A percentile compares a stretch with the other conserved stretches of the same genome.
Conservation (phyloP, 768 basidiomycete genomes). For the Dendrothele bispora region DNA sequence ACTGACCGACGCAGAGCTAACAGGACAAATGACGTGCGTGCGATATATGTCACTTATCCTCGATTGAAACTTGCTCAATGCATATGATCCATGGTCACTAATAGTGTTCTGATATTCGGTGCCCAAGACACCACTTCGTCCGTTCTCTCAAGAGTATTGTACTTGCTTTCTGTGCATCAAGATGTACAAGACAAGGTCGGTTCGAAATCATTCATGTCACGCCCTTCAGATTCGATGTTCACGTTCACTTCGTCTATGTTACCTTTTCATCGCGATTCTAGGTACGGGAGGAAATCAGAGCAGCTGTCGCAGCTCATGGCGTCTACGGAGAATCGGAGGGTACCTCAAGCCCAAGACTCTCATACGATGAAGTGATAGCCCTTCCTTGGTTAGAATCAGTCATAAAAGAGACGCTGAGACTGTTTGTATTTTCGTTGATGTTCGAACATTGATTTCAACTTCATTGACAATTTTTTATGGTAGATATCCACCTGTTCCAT, state of each 20-base stretch:
- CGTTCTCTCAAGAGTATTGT: constrained; percentile 41
- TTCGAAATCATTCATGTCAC: background rate
- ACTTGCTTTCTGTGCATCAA: constrained; percentile 34
- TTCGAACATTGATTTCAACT: background rate
- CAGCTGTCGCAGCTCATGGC: constrained; percentile 19
- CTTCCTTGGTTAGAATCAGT: constrained; percentile 46
- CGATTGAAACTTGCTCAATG: background rate
- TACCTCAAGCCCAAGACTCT: constrained; percentile 23
- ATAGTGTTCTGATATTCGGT: constrained; percentile 48
- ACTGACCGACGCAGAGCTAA: constrained; percentile 42
- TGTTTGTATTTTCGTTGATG: constrained; percentile 25
- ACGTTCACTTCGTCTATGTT: background rate
- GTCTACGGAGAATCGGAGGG: constrained; percentile 13
- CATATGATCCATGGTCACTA: background rate
- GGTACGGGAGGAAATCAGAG: constrained; percentile 36
- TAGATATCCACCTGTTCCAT: constrained; percentile 47
- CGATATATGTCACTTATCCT: constrained; percentile 1
- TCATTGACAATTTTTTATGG: constrained; percentile 20
- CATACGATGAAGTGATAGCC: constrained; percentile 34
- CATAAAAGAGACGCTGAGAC: constrained; percentile 45
- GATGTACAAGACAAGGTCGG: constrained; percentile 33
- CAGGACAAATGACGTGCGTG: constrained; percentile 50
- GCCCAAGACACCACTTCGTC: constrained; percentile 52
- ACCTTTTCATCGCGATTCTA: too few relatives aligned
- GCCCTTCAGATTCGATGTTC: background rate